Evolutionary conservation across 78 protist genomes (phyloP), one percentile per base, ranked within the genome.

Genomic region (Thecamonas trahens): DNA sequence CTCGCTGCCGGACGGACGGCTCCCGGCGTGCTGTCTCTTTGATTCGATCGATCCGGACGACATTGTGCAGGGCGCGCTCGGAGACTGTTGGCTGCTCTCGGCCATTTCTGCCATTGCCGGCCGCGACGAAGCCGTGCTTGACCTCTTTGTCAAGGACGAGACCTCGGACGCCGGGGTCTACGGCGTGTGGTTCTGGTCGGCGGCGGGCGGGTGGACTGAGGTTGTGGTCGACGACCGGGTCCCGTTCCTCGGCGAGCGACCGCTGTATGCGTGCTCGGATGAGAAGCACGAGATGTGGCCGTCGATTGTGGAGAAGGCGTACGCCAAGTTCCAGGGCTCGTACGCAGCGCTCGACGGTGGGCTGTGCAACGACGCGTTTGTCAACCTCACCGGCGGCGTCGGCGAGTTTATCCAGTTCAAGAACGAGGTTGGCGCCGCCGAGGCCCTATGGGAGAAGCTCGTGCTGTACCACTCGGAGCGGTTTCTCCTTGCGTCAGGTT

Each of bases 11-110:
- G n/a, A n/a, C n/a, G n/a, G n/a, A n/a, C n/a, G n/a, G n/a, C n/a
- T n/a, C n/a, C n/a, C n/a, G n/a, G n/a, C n/a, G n/a, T n/a, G n/a
- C n/a, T n/a, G n/a, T n/a, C n/a, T n/a, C n/a, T n/a, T n/a, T n/a
- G n/a, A n/a, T n/a, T n/a, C n/a, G n/a, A n/a, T 61, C 26, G 34
- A 37, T 24, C 55, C 67, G 8, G 37, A 6, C 1, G 52, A 61
- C 34, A 61, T 82, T 38, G 52, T 0, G 20, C 87, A 82, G 72
- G 87, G 87, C 31, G 0, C 17, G 40, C 74, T 82, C n/a, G 82
- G 83, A 7, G 87, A 82, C 69, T 82, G 87, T 75, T 82, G n/a
- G n/a, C n/a, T n/a, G n/a, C n/a, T n/a, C n/a, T n/a, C n/a, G n/a
- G n/a, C n/a, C n/a, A n/a, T n/a, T n/a, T n/a, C n/a, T n/a, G n/a